Evolutionary conservation across 139 green algal genomes (phyloP), one percentile per base, ranked within the genome.

Genomic region (Chlorella ohadii): DNA sequence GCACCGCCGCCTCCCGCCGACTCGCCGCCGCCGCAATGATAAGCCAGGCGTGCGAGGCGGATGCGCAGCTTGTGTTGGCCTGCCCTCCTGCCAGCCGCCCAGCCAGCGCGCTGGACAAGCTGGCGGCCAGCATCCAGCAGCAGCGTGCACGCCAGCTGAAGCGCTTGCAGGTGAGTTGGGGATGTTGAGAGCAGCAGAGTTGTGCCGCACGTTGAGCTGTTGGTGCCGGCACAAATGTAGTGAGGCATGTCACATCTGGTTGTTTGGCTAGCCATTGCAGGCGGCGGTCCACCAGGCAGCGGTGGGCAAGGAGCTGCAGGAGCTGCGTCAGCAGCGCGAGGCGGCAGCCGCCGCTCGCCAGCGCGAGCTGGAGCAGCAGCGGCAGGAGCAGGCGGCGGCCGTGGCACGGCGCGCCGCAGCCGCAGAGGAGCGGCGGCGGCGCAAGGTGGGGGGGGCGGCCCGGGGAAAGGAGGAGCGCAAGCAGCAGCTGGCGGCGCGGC

Each of bases 61-160:
- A 55, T 36, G 19, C 38, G 68, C 36, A 55, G 36, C 36, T 75
- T 22, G 36, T 28, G 36, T 1, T 22, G 9, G 51, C 64, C 13
- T 57, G 36, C 44, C 33, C 6, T 36, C 44, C 12, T 25, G 38
- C 23, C 23, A 76, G 17, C 68, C 68, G 38, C 68, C 25, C 68
- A 16, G 28, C 68, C 68, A 39, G n/a, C 31, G 64, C n/a, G 19
- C 64, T 77, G 70, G 70, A 77, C 19, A 77, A 77, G 41, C 70
- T 77, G 70, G 70, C 70, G 17, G 41, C 70, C 67, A 38, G 33
- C 34, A 76, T 77, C 34, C 68, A 75, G 70, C 39, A 47, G 19
- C 41, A 77, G 39, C 39, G 67, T 1, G 34, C 34, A 17, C 67
- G 67, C 34, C 67, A 77, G 70, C 41, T 77, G 25, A n/a, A 31